These are phyloP conservation scores for Gymnopilus junonius DNA, from an alignment of 768 basidiomycete species.

Conservation along the genomic window DNA sequence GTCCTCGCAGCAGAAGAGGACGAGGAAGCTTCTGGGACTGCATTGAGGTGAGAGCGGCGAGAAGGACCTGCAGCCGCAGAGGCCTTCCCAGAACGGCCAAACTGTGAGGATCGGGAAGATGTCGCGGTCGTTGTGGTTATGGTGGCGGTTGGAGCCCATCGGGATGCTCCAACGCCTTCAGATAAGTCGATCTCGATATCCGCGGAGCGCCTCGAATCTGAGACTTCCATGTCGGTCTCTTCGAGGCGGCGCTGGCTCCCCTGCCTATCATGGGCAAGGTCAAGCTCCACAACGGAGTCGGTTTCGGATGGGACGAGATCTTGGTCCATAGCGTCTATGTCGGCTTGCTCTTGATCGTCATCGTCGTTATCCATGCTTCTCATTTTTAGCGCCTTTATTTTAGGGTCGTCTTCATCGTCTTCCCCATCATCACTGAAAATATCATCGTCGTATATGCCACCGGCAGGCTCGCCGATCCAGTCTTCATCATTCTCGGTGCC, in stretches of 20 bases:
- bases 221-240: conserved; percentile 14
- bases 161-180: conserved; percentile 35
- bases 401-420: conserved; percentile 41
- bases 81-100: conserved; percentile 6
- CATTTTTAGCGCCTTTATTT: conserved; percentile 15
- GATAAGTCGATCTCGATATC: conserved; percentile 23
- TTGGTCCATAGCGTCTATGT: conserved; percentile 78
- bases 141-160: conserved; percentile 33
- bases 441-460: conserved; percentile 75
- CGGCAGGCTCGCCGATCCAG: conserved; percentile 81
- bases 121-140: conserved; percentile 9
- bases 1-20: conserved; percentile 8
- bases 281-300: conserved; percentile 38
- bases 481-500: conserved; percentile 76
- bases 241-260: neutral
- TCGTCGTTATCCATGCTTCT: conserved; percentile 11
- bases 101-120: conserved; percentile 18
- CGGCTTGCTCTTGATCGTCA: conserved; percentile 53
- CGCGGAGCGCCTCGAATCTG: conserved; percentile 9
- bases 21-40: conserved; percentile 10
- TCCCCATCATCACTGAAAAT: conserved; percentile 60
- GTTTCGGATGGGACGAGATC: conserved; percentile 52
- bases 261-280: conserved; percentile 14
- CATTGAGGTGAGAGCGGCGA: conserved; percentile 9
- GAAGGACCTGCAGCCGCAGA: conserved; percentile 9